phyloP scores from a whole-genome alignment of 2,329 filamentous ascomycete genomes.

The Alternaria ethzedia region DNA sequence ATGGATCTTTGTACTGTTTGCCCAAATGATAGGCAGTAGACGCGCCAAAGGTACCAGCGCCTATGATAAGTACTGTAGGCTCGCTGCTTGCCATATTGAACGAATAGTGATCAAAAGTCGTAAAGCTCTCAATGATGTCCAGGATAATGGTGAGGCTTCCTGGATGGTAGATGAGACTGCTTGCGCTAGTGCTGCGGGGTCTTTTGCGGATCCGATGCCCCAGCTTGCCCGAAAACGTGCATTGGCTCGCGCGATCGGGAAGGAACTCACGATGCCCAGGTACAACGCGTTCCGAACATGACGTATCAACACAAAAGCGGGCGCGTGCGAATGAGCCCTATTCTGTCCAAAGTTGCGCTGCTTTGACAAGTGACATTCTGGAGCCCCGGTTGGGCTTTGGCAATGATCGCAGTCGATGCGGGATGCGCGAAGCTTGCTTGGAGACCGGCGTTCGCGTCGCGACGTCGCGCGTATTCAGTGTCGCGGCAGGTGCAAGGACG shows the following conservation, averaged over 20 bases:
- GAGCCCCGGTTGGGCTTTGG: no score
- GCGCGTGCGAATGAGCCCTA: no score
- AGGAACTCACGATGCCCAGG: not conserved
- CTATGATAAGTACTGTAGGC: conserved; percentile 61
- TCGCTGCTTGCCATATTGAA: conserved; percentile 14
- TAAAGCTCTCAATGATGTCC: not conserved
- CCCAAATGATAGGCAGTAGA: conserved; percentile 70
- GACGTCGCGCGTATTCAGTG: no score
- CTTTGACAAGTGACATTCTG: no score
- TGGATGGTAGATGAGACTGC: conserved; percentile 4
- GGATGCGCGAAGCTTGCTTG: no score
- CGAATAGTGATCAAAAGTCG: not conserved
- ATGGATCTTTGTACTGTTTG: conserved; percentile 55
- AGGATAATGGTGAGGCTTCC: conserved; percentile 1
- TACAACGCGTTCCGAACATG: not conserved
- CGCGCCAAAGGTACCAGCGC: conserved; percentile 70
- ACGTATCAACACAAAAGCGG: not conserved
- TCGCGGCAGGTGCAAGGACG: no score
- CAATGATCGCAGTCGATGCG: no score
- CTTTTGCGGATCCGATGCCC: conserved; percentile 12
- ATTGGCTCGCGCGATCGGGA: conserved; percentile 6
- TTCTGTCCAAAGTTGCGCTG: no score
- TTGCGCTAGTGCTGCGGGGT: conserved; percentile 15
- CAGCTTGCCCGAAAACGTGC: conserved; percentile 8
- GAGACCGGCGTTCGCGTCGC: no score